Conservation (phyloP, 2,329 filamentous ascomycete species). For the Cadophora sp. region DNA sequence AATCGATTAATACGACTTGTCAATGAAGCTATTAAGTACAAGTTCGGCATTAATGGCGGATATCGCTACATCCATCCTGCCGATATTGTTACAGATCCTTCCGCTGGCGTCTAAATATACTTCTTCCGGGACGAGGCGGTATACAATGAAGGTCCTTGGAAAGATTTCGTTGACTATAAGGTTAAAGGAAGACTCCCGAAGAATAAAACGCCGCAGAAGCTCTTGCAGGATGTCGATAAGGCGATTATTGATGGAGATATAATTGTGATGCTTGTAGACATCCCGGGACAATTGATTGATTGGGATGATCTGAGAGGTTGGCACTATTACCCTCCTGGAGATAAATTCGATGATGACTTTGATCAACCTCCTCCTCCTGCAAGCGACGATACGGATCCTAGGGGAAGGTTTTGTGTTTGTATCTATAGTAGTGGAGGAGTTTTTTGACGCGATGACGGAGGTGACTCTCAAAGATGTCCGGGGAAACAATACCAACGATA, state of each 20-base stretch:
- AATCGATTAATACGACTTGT: background rate
- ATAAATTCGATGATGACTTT: conserved; percentile 8
- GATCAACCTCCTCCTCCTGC: background rate
- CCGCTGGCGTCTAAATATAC: background rate
- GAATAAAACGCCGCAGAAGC: background rate
- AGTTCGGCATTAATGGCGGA: background rate
- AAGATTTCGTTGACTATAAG: conserved; percentile 5
- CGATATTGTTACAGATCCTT: background rate
- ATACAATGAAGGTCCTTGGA: background rate
- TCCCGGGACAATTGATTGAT: background rate
- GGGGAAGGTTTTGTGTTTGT: background rate
- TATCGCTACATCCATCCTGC: background rate
- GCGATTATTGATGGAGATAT: conserved; percentile 9
- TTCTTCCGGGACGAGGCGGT: background rate
- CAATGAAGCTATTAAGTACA: conserved; percentile 9
- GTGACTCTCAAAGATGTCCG: background rate
- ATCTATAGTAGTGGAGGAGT: background rate
- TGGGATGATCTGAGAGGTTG: background rate
- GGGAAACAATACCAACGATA: background rate
- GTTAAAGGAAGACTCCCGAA: background rate
- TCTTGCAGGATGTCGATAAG: background rate
- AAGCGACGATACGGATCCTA: background rate
- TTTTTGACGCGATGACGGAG: background rate
- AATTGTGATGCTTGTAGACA: conserved; percentile 4
- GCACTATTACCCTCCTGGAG: background rate